phyloP scores from a whole-genome alignment of 2,329 filamentous ascomycete genomes.

The Hypoxylon sp. region DNA sequence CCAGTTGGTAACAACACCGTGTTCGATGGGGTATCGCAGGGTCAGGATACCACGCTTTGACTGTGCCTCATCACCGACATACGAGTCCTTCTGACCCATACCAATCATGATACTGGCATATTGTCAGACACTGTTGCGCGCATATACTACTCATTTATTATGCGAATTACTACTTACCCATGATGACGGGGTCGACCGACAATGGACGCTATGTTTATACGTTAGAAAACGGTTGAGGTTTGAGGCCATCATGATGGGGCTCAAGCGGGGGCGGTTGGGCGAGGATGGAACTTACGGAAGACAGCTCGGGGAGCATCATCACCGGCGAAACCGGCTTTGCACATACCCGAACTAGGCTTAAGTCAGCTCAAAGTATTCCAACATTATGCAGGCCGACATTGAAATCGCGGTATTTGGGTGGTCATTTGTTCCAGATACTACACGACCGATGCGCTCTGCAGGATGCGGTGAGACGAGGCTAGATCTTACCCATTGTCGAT shows the following conservation, averaged over 20 bases:
- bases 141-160: slow-evolving; percentile 3
- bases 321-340: slow-evolving; percentile 99
- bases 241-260: slow-evolving; percentile 48
- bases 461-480: slow-evolving; percentile 58
- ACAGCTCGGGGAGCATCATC: slow-evolving; percentile 99
- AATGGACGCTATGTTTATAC: slow-evolving; percentile 82
- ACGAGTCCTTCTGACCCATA: slow-evolving; percentile 99
- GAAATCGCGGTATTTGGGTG: slow-evolving; percentile 37
- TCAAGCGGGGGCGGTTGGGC: slow-evolving; percentile 58
- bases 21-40: slow-evolving; percentile 99
- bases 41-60: slow-evolving; percentile 99
- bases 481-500: slow-evolving; percentile 99
- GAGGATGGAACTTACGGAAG: slow-evolving; percentile 87
- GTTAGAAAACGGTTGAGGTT: slow-evolving; percentile 56
- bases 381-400: slow-evolving; percentile 15
- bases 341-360: slow-evolving; percentile 94
- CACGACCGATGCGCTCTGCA: slow-evolving; percentile 43
- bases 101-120: slow-evolving; percentile 97
- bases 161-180: slow-evolving; percentile 79
- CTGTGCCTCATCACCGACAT: slow-evolving; percentile 99
- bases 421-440: slow-evolving; percentile 27
- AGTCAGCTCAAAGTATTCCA: slow-evolving; percentile 48
- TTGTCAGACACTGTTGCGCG: slow-evolving; percentile 52
- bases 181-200: slow-evolving; percentile 99
- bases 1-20: slow-evolving; percentile 99